Percentiles rank a stretch among this genome's conserved stretches.
phyloP scores from a whole-genome alignment of 1,284 basidiomycete genomes.

The Ustilago sp. region DNA sequence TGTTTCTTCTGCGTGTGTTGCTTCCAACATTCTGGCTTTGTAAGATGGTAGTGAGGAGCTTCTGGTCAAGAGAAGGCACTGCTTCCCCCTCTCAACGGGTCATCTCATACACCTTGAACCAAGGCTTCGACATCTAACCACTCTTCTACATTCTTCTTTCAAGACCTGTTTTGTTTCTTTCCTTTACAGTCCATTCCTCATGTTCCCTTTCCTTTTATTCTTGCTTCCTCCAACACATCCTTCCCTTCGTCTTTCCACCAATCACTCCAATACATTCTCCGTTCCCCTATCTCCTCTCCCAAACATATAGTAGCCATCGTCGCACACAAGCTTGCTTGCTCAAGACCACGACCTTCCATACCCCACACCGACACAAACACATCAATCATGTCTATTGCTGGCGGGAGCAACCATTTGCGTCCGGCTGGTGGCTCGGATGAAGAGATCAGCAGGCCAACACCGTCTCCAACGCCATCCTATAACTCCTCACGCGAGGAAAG shows the following conservation, averaged over 20 bases:
- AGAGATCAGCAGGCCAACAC: constrained; percentile 10
- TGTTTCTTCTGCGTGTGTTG: too few species aligned
- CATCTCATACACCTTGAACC: too few species aligned
- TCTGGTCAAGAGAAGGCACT: too few species aligned
- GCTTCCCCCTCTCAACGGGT: too few species aligned
- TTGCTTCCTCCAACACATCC: neutral
- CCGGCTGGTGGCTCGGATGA: constrained; percentile 10
- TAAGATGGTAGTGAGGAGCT: too few species aligned
- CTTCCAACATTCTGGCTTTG: too few species aligned
- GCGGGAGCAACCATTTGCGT: constrained; percentile 7
- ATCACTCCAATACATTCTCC: neutral
- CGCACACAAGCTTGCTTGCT: too few species aligned
- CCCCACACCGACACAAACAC: neutral
- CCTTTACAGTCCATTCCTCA: neutral
- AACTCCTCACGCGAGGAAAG: constrained; percentile 23
- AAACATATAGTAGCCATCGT: neutral
- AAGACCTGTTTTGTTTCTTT: neutral
- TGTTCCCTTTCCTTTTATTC: neutral
- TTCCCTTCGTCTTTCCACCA: neutral
- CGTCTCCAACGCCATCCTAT: constrained; percentile 21
- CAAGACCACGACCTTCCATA: neutral
- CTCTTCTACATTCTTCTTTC: neutral
- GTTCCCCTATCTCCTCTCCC: neutral
- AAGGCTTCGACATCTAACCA: too few species aligned
- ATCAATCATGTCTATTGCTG: constrained; percentile 7